phyloP scores from a whole-genome alignment of 2,329 filamentous ascomycete genomes.

The Reticulascus tulasneorum region DNA sequence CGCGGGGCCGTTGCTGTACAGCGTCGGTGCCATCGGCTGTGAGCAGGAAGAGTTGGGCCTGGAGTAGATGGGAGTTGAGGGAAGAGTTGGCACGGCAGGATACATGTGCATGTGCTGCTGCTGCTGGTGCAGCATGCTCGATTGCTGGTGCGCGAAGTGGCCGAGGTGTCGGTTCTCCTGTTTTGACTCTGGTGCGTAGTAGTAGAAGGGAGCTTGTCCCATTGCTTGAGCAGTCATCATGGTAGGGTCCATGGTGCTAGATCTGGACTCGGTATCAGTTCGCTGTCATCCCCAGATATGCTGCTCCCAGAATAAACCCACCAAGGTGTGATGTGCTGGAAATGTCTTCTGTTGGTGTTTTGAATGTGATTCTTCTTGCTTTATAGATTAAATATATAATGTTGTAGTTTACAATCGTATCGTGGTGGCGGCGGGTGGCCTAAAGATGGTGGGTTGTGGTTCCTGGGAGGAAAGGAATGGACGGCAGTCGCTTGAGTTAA shows the following conservation, averaged over 20 bases:
- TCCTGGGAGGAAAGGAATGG: conserved; percentile 35
- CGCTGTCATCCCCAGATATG: conserved; percentile 4
- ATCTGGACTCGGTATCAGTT: conserved; percentile 20
- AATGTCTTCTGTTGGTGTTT: conserved; percentile 9
- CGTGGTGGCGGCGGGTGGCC: conserved; percentile 24
- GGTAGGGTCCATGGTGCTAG: conserved; percentile 59
- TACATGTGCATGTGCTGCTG: conserved; percentile 51
- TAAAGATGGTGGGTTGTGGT: conserved; percentile 21
- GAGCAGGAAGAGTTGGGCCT: conserved; percentile 63
- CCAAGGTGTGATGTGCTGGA: conserved; percentile 16
- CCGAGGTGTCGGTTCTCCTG: conserved; percentile 70
- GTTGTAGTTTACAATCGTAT: conserved; percentile 18
- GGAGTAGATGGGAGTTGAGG: conserved; percentile 61
- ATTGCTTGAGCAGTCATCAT: conserved; percentile 55
- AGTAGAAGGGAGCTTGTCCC: conserved; percentile 77
- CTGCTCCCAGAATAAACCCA: conserved; percentile 21
- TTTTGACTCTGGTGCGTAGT: conserved; percentile 76
- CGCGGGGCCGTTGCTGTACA: conserved; percentile 55
- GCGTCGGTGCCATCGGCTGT: conserved; percentile 50
- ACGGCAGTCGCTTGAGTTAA: conserved; percentile 32
- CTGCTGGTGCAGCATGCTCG: conserved; percentile 39
- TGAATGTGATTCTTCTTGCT: conserved; percentile 9
- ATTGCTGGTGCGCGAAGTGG: conserved; percentile 61
- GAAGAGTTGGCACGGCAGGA: conserved; percentile 53
- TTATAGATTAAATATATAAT: conserved; percentile 20